These are phyloP conservation scores for Diaporthe sp. DNA, from an alignment of 2,329 filamentous ascomycete genomes.

Conservation along the genomic window DNA sequence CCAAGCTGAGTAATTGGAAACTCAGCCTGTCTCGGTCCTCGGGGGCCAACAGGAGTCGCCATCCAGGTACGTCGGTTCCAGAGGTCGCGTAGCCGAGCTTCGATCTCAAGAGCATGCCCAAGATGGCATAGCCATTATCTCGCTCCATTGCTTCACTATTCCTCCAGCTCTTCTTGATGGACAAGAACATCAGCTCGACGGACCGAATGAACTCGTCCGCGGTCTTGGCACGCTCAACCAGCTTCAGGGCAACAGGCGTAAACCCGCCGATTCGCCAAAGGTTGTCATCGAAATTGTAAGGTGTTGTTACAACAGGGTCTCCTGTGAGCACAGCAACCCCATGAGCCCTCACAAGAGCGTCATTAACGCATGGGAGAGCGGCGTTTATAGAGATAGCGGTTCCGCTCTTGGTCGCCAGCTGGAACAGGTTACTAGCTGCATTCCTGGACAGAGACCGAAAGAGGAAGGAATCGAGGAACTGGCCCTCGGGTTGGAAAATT, in stretches of 20 bases:
- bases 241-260: slow-evolving; percentile 84
- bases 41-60: slow-evolving; percentile 61
- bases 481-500: slow-evolving; percentile 85
- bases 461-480: slow-evolving; percentile 82
- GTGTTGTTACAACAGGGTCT: slow-evolving; percentile 83
- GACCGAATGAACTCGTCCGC: slow-evolving; percentile 81
- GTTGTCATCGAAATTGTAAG: slow-evolving; percentile 90
- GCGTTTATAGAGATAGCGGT: slow-evolving; percentile 90
- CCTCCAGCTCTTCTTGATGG: slow-evolving; percentile 92
- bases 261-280: slow-evolving; percentile 95
- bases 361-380: slow-evolving; percentile 87
- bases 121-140: slow-evolving; percentile 91
- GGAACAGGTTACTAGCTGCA: slow-evolving; percentile 76
- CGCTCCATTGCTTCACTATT: slow-evolving; percentile 99
- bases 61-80: slow-evolving; percentile 50
- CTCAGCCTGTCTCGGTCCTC: slow-evolving; percentile 69
- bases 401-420: slow-evolving; percentile 79
- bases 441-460: slow-evolving; percentile 82
- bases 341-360: slow-evolving; percentile 84
- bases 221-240: slow-evolving; percentile 83
- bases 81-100: slow-evolving; percentile 76
- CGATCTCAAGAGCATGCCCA: slow-evolving; percentile 85
- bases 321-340: slow-evolving; percentile 88
- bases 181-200: slow-evolving; percentile 86
- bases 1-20: slow-evolving; percentile 78